Evolutionary conservation across 2,329 filamentous ascomycete species (phyloP).

Genomic region (Ophiostoma sp.): DNA sequence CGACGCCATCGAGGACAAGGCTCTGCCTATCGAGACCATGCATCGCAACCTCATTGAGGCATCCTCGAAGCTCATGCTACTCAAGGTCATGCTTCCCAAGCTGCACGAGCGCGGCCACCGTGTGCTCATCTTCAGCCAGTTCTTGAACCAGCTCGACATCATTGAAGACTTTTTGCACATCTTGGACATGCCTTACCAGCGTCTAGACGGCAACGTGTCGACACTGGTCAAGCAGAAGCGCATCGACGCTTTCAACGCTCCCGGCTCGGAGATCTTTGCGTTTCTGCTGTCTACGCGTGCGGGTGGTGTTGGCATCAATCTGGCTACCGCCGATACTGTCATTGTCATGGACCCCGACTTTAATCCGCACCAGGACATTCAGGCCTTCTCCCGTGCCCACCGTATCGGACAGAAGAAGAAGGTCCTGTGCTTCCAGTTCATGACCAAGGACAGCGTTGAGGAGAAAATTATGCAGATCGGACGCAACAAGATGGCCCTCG

Average conservation of each 20-base stretch:
- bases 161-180: constrained; percentile 85
- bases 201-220: constrained; percentile 78
- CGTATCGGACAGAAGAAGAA: constrained; percentile 95
- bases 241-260: constrained; percentile 89
- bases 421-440: constrained; percentile 89
- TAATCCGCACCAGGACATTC: constrained; percentile 96
- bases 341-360: constrained; percentile 97
- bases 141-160: constrained; percentile 80
- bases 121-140: constrained; percentile 94
- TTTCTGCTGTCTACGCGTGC: constrained; percentile 92
- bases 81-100: constrained; percentile 82
- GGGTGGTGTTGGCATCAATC: constrained; percentile 93
- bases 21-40: constrained; percentile 54
- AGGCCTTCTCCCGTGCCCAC: constrained; percentile 89
- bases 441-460: constrained; percentile 82
- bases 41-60: constrained; percentile 85
- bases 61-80: constrained; percentile 77
- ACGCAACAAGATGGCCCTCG: constrained; percentile 90
- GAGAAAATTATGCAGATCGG: constrained; percentile 96
- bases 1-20: constrained; percentile 78
- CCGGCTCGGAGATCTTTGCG: constrained; percentile 75
- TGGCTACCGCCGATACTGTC: constrained; percentile 94
- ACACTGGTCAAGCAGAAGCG: constrained; percentile 86
- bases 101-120: constrained; percentile 79
- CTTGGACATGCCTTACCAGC: constrained; percentile 65